Evolutionary conservation across 805 yeast species (phyloP), one percentile per base, ranked within the genome.

Genomic region (Cephaloascus albidus): DNA sequence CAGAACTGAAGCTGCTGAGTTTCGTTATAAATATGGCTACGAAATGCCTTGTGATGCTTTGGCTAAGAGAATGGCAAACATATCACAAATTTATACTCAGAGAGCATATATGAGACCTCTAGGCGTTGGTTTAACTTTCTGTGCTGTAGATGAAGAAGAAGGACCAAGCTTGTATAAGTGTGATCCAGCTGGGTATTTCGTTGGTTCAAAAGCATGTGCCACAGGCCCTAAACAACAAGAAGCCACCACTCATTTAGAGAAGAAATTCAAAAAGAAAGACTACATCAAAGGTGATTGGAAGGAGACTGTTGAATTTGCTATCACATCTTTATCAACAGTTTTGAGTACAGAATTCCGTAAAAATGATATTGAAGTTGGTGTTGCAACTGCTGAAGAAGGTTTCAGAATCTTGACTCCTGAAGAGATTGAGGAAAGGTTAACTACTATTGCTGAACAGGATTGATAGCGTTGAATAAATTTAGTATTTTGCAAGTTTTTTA

Each of bases 181-280:
- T 48, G 98, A 93, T 62, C 98, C 98, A 15, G 97, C 98, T 3
- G 98, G 98, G 5, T 90, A 90, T 63, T 93, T 69, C 57, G 81
- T 85, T 40, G 93, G 95, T 20, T 85, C 85, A 46, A 83, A 83
- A 63, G 97, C 97, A 2, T 81, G 88, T 23, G 80, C 97, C 8
- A 85, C 96, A 3, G 98, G 98, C 3, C 97, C 97, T 40, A 93
- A 90, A 63, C 97, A 89, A 66, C 97, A 89, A 60, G 97, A 93
- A 63, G 86, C 95, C 35, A 79, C 81, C 44, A 87, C 95, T 36
- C 79, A 82, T 48, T 72, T 93, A 53, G 97, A 93, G 58, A 90
- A 90, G 70, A 84, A 82, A 55, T 84, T 80, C 61, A 93, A 93
- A 70, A 77, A 77, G 59, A 68, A 64, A 50, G 81, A 76, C 38